A percentile compares a stretch with the other conserved stretches of the same genome.
phyloP scores from a whole-genome alignment of 2,329 filamentous ascomycete species.

The Clarireedia monteithiana region DNA sequence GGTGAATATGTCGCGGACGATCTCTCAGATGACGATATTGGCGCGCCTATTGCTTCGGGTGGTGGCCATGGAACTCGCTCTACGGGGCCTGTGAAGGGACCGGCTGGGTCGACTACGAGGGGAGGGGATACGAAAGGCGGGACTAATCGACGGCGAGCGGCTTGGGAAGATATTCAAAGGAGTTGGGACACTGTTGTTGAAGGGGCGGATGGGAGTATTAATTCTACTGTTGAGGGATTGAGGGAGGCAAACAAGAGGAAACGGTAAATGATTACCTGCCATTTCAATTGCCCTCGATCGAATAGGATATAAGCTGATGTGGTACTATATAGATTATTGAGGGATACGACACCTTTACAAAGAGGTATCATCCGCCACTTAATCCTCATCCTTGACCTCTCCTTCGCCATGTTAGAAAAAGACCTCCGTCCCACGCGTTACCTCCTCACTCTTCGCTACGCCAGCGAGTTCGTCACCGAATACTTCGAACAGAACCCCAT shows the following conservation, averaged over 20 bases:
- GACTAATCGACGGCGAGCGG: slow-evolving; percentile 40
- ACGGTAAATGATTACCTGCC: slow-evolving; percentile 37
- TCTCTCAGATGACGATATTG: slow-evolving; percentile 57
- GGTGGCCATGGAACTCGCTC: slow-evolving; percentile 26
- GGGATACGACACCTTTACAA: slow-evolving; percentile 92
- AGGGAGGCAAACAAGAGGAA: slow-evolving; percentile 79
- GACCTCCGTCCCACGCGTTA: slow-evolving; percentile 86
- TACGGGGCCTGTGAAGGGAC: slow-evolving; percentile 21
- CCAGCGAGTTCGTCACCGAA: slow-evolving; percentile 80
- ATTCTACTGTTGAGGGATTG: slow-evolving; percentile 60
- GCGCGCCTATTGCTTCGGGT: slow-evolving; percentile 21
- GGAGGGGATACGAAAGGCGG: slow-evolving; percentile 22
- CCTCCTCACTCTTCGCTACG: slow-evolving; percentile 72
- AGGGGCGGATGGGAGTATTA: slow-evolving; percentile 70
- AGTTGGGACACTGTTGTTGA: slow-evolving; percentile 71
- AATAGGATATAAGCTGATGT: not conserved
- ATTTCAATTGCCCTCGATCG: not conserved
- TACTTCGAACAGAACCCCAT: slow-evolving; percentile 99
- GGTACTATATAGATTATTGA: slow-evolving; percentile 55
- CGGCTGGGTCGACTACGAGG: slow-evolving; percentile 23
- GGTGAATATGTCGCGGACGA: slow-evolving; percentile 59
- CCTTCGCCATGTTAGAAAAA: slow-evolving; percentile 89
- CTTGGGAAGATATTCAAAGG: slow-evolving; percentile 60
- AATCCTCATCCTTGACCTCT: slow-evolving; percentile 85
- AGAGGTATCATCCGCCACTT: slow-evolving; percentile 96